A percentile compares a stretch with the other conserved stretches of the same genome.
Conservation (phyloP, 2,329 filamentous ascomycete genomes). For the Verticillium alfalfae region DNA sequence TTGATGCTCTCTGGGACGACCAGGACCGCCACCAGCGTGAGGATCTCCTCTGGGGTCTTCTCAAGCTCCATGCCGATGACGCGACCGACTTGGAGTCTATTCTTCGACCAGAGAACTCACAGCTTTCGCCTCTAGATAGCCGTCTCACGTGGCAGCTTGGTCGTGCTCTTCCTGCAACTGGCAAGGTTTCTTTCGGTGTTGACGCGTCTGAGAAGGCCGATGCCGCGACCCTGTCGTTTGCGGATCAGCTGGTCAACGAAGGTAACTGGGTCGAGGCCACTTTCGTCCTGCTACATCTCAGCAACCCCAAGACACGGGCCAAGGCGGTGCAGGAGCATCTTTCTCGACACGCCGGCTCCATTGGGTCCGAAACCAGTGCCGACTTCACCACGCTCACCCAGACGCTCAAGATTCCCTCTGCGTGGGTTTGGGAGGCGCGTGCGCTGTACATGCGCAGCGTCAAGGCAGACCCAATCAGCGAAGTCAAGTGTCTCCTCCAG, state of each 20-base stretch:
- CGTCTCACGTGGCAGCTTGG: slow-evolving; percentile 83
- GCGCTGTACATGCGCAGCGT: slow-evolving; percentile 75
- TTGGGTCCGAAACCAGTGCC: slow-evolving; percentile 52
- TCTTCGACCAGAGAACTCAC: slow-evolving; percentile 70
- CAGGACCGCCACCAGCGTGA: slow-evolving; percentile 53
- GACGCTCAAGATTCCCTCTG: slow-evolving; percentile 63
- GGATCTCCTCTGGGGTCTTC: slow-evolving; percentile 80
- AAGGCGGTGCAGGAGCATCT: slow-evolving; percentile 68
- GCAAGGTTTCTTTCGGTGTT: slow-evolving; percentile 46
- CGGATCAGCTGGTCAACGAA: slow-evolving; percentile 55
- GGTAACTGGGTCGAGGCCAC: slow-evolving; percentile 65
- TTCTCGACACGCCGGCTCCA: slow-evolving; percentile 62
- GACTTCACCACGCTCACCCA: slow-evolving; percentile 55
- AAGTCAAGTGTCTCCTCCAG: slow-evolving; percentile 75
- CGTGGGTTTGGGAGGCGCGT: slow-evolving; percentile 85
- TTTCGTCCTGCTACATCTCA: slow-evolving; percentile 76
- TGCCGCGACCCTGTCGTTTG: slow-evolving; percentile 60
- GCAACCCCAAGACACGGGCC: slow-evolving; percentile 54
- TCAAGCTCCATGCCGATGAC: slow-evolving; percentile 71
- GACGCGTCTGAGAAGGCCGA: slow-evolving; percentile 58
- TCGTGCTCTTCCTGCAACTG: slow-evolving; percentile 52
- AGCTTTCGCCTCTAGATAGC: slow-evolving; percentile 67
- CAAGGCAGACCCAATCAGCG: slow-evolving; percentile 60
- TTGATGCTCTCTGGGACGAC: slow-evolving; percentile 56
- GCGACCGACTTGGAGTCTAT: slow-evolving; percentile 59